Conservation (phyloP, 2,329 filamentous ascomycete species). For the Fusarium verrucosum region DNA sequence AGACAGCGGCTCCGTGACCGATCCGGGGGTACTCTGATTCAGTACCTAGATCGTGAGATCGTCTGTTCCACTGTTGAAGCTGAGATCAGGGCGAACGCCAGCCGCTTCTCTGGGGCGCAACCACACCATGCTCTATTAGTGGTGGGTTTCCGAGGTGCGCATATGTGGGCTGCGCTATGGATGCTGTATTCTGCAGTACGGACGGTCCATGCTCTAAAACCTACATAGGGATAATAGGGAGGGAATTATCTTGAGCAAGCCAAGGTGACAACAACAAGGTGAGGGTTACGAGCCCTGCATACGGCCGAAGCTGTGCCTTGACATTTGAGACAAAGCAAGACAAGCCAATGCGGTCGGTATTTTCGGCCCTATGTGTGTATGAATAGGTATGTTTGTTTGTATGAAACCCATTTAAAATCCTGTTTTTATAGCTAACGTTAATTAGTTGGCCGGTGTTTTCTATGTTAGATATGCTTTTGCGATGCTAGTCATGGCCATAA, state of each 20-base stretch:
- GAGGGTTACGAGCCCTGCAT: constrained; percentile 1
- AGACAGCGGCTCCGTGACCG: constrained; percentile 27
- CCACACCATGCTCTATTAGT: constrained; percentile 14
- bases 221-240: not conserved
- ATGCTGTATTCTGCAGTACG: not conserved
- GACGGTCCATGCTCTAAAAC: not conserved
- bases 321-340: not conserved
- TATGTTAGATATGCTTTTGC: not conserved
- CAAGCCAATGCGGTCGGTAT: not conserved
- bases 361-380: not conserved
- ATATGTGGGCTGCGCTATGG: constrained; percentile 1
- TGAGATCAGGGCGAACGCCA: constrained; percentile 19
- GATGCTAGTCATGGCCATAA: not conserved
- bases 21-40: constrained; percentile 24
- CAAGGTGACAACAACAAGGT: no score
- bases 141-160: constrained; percentile 21
- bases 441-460: not conserved
- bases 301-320: not conserved
- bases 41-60: constrained; percentile 7
- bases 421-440: not conserved
- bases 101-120: constrained; percentile 15
- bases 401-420: not conserved
- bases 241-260: not conserved
- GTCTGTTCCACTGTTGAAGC: not conserved
- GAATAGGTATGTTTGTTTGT: no score